Conservation (phyloP, 495 filamentous ascomycete genomes). For the Echria macrotheca region DNA sequence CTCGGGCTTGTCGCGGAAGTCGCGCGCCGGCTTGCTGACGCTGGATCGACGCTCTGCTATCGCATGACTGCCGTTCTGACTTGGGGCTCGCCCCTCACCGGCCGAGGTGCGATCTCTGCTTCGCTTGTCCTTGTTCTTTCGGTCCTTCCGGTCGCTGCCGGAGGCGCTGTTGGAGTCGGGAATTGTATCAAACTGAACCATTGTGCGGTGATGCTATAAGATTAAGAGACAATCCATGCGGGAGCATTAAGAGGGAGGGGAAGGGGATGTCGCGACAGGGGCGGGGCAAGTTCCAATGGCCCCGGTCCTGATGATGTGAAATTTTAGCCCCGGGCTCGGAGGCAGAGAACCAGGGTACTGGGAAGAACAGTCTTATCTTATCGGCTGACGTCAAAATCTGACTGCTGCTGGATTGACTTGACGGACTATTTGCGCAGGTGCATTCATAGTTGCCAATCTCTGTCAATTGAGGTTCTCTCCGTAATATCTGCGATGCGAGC, state of each 20-base stretch:
- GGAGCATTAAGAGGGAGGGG: no score
- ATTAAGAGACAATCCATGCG: no score
- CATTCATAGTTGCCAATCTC: no score
- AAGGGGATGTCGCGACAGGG: not conserved
- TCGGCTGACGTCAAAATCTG: constrained; percentile 7
- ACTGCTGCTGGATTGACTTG: not conserved
- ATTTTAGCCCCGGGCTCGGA: constrained; percentile 13
- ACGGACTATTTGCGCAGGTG: no score
- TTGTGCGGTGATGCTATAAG: no score
- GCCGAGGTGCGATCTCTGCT: constrained; percentile 13
- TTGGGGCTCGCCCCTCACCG: constrained; percentile 18
- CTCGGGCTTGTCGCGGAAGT: constrained; percentile 64
- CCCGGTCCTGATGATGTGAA: constrained; percentile 1
- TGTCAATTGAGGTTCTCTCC: no score
- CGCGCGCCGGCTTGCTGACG: constrained; percentile 64
- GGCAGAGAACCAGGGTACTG: not conserved
- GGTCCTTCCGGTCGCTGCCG: constrained; percentile 7
- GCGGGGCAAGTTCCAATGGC: not conserved
- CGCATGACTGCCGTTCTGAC: constrained; percentile 18
- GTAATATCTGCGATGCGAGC: no score
- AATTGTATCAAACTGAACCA: not conserved
- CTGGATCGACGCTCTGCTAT: constrained; percentile 39
- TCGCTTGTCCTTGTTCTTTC: constrained; percentile 20
- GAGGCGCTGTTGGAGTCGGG: constrained; percentile 20
- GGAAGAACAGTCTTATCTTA: constrained; percentile 13